Evolutionary conservation across 768 basidiomycete genomes (phyloP).

Genomic region (Mycena filopes): DNA sequence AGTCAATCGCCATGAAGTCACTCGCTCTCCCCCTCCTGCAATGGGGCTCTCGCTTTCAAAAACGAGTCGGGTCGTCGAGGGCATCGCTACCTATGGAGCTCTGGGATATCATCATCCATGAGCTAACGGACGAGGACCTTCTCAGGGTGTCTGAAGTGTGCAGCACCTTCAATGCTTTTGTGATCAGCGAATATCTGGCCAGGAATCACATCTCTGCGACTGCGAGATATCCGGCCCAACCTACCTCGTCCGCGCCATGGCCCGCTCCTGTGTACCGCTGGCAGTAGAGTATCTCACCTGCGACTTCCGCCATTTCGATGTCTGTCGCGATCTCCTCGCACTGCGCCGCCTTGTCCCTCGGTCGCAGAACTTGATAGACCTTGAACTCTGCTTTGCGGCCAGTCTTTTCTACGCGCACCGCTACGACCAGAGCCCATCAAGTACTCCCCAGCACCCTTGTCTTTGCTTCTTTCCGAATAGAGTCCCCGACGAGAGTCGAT

Average conservation of each 20-base stretch:
- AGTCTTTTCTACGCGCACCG: not conserved
- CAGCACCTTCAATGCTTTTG: not conserved
- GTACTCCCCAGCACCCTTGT: too few relatives aligned
- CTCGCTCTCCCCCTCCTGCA: too few relatives aligned
- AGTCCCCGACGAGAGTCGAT: too few relatives aligned
- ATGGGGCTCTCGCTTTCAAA: too few relatives aligned
- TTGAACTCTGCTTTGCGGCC: not conserved
- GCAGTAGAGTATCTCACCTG: not conserved
- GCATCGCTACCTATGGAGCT: not conserved
- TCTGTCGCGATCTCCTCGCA: not conserved
- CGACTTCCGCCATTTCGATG: not conserved
- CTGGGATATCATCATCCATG: not conserved
- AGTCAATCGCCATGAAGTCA: too few relatives aligned
- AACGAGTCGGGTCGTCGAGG: too few relatives aligned
- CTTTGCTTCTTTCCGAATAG: too few relatives aligned
- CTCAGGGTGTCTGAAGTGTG: not conserved
- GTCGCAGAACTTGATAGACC: not conserved
- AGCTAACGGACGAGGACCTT: not conserved
- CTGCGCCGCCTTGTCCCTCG: not conserved
- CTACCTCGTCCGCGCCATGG: not conserved
- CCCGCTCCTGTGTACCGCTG: not conserved
- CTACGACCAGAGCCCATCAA: not conserved
- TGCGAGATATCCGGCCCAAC: not conserved
- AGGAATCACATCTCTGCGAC: not conserved
- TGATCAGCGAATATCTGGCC: not conserved